A percentile compares a stretch with the other conserved stretches of the same genome.
Evolutionary conservation across 2,329 filamentous ascomycete species (phyloP).

Genomic region (Tolypocladium ophioglossoides): DNA sequence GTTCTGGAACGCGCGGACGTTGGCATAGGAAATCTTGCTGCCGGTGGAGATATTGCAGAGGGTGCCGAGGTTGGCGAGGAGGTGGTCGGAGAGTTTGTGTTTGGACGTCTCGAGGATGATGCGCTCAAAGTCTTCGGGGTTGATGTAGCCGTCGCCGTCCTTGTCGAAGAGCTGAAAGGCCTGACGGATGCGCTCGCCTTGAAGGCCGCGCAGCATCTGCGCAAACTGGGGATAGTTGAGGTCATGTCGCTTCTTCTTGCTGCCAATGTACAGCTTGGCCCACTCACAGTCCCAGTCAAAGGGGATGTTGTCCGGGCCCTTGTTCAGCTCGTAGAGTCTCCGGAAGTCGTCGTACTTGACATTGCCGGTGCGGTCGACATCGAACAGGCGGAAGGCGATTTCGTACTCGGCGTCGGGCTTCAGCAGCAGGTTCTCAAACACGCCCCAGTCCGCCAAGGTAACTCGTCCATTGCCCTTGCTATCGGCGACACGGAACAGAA

Average conservation of each 20-base stretch:
- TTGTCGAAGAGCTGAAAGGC: slow-evolving; percentile 89
- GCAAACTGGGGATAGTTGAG: slow-evolving; percentile 96
- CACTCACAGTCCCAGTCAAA: slow-evolving; percentile 98
- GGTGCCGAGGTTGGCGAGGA: slow-evolving; percentile 81
- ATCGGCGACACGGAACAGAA: slow-evolving; percentile 89
- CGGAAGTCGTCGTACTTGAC: slow-evolving; percentile 89
- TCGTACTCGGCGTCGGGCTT: slow-evolving; percentile 98
- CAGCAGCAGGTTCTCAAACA: slow-evolving; percentile 84
- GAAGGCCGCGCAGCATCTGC: slow-evolving; percentile 92
- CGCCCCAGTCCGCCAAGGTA: slow-evolving; percentile 75
- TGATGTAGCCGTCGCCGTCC: slow-evolving; percentile 88
- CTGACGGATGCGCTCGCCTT: slow-evolving; percentile 91
- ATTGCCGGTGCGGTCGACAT: slow-evolving; percentile 69
- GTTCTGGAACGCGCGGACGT: slow-evolving; percentile 96
- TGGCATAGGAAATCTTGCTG: slow-evolving; percentile 94
- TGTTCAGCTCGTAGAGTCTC: slow-evolving; percentile 77
- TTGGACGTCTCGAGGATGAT: slow-evolving; percentile 88
- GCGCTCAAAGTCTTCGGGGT: slow-evolving; percentile 89
- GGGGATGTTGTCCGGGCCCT: slow-evolving; percentile 71
- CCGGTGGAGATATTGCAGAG: slow-evolving; percentile 89
- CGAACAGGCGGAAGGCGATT: slow-evolving; percentile 95
- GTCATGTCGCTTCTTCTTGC: slow-evolving; percentile 75
- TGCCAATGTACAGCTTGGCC: slow-evolving; percentile 88
- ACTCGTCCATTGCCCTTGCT: slow-evolving; percentile 63
- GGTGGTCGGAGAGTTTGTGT: slow-evolving; percentile 95